These are phyloP conservation scores for Alternaria burnsii DNA, from an alignment of 2,329 filamentous ascomycete species.

Conservation along the genomic window DNA sequence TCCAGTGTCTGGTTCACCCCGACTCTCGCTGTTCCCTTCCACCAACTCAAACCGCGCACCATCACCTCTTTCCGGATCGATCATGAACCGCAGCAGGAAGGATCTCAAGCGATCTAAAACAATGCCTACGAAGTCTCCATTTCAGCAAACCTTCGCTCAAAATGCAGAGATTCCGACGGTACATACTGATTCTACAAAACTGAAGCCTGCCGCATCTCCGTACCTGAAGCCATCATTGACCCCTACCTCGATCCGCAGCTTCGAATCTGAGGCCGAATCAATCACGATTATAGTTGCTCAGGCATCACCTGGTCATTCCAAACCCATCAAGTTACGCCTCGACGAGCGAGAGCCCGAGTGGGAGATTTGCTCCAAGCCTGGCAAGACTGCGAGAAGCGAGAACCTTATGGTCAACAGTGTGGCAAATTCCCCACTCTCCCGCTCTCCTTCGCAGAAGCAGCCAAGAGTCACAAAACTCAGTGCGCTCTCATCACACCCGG, in stretches of 20 bases:
- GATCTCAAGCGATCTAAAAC: slow-evolving; percentile 43
- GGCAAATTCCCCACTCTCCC: slow-evolving; percentile 15
- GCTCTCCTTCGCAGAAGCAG: slow-evolving; percentile 27
- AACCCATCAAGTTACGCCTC: slow-evolving; percentile 32
- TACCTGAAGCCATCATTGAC: slow-evolving; percentile 31
- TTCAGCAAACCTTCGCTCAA: slow-evolving; percentile 33
- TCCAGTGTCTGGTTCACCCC: slow-evolving; percentile 36
- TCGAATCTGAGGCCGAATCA: slow-evolving; percentile 43
- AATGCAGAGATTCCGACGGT: slow-evolving; percentile 10
- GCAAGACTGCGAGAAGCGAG: slow-evolving; percentile 19
- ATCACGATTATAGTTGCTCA: slow-evolving; percentile 38
- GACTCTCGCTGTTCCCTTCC: slow-evolving; percentile 47
- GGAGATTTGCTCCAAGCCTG: slow-evolving; percentile 40
- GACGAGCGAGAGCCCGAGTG: slow-evolving; percentile 43
- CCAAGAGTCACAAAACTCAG: slow-evolving; percentile 39
- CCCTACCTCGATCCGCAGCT: slow-evolving; percentile 38
- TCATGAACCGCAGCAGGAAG: slow-evolving; percentile 27
- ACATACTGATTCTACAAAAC: slow-evolving; percentile 9
- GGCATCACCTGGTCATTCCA: slow-evolving; percentile 15
- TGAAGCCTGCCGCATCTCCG: slow-evolving; percentile 22
- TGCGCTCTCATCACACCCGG: slow-evolving; percentile 40
- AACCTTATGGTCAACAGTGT: not conserved
- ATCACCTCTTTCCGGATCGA: slow-evolving; percentile 33
- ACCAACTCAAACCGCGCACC: slow-evolving; percentile 33
- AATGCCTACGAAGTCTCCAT: slow-evolving; percentile 40